Evolutionary conservation across 2,329 filamentous ascomycete genomes (phyloP).

Genomic region (Incumbomyces delicatus): DNA sequence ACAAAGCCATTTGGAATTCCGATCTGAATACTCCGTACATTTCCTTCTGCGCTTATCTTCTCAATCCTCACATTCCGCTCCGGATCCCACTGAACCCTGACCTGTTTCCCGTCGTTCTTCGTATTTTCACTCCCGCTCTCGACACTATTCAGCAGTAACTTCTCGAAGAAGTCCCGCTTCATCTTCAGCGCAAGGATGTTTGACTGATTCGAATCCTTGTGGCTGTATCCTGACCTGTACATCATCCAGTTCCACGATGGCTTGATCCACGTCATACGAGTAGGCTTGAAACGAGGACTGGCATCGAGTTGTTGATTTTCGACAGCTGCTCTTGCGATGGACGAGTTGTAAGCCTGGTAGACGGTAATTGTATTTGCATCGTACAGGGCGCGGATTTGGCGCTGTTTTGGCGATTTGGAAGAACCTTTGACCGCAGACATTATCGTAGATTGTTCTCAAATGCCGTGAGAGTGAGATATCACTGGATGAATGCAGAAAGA

Average conservation of each 20-base stretch:
- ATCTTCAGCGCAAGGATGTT: constrained; percentile 50
- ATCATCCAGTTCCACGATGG: constrained; percentile 56
- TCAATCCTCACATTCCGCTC: constrained; percentile 42
- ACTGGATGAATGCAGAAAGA: too few species aligned
- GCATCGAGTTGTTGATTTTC: constrained; percentile 42
- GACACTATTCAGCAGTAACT: constrained; percentile 33
- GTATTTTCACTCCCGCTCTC: constrained; percentile 20
- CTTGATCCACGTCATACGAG: constrained; percentile 57
- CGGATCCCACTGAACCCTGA: constrained; percentile 57
- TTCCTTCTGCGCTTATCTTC: constrained; percentile 30
- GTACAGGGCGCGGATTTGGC: constrained; percentile 45
- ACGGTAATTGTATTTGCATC: constrained; percentile 46
- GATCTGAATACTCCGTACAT: constrained; percentile 48
- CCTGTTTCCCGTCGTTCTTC: constrained; percentile 23
- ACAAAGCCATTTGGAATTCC: constrained; percentile 44
- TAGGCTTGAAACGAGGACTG: constrained; percentile 42
- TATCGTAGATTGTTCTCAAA: too few species aligned
- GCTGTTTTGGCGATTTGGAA: constrained; percentile 21
- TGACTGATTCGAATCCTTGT: constrained; percentile 46
- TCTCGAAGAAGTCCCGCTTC: constrained; percentile 41
- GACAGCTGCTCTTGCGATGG: constrained; percentile 47
- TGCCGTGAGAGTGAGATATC: too few species aligned
- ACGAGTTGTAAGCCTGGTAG: constrained; percentile 50
- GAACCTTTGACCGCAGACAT: background rate
- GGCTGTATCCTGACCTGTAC: constrained; percentile 52